Conservation (phyloP, 202 grass and related monocot genomes). For the Carex sylvatica region DNA sequence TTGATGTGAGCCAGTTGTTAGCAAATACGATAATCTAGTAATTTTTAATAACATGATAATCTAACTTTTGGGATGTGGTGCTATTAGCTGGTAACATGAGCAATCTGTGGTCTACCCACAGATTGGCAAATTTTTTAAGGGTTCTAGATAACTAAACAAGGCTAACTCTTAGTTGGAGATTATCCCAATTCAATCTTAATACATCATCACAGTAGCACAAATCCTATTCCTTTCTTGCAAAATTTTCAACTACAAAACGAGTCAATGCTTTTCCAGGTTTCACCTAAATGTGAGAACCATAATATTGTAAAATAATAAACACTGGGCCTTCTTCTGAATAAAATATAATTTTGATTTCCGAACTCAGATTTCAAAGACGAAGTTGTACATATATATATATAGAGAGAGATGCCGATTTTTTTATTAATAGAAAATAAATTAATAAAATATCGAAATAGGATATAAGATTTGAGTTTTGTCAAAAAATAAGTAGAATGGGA, state of each 20-base stretch:
- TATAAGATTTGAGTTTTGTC: too few relatives aligned
- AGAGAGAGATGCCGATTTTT: too few relatives aligned
- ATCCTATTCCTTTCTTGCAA: conserved; percentile 3
- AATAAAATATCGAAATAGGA: too few relatives aligned
- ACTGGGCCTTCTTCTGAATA: background rate
- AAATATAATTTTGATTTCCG: background rate
- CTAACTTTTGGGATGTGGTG: background rate
- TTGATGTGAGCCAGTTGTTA: background rate
- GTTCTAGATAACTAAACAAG: background rate
- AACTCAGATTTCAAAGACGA: background rate
- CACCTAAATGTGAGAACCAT: background rate
- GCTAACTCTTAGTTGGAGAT: background rate
- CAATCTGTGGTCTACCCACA: conserved; percentile 9
- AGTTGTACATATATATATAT: too few relatives aligned
- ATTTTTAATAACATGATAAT: background rate
- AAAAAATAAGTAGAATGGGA: too few relatives aligned
- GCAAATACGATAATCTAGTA: background rate
- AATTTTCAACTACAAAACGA: background rate
- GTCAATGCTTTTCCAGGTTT: background rate
- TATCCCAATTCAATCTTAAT: background rate
- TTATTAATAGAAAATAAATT: too few relatives aligned
- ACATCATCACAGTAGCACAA: background rate
- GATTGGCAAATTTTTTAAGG: background rate
- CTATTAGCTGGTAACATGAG: conserved; percentile 3
- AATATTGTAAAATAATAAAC: background rate